phyloP scores from a whole-genome alignment of 1,139 yeast species.

The Geotrichum histeridarum region DNA sequence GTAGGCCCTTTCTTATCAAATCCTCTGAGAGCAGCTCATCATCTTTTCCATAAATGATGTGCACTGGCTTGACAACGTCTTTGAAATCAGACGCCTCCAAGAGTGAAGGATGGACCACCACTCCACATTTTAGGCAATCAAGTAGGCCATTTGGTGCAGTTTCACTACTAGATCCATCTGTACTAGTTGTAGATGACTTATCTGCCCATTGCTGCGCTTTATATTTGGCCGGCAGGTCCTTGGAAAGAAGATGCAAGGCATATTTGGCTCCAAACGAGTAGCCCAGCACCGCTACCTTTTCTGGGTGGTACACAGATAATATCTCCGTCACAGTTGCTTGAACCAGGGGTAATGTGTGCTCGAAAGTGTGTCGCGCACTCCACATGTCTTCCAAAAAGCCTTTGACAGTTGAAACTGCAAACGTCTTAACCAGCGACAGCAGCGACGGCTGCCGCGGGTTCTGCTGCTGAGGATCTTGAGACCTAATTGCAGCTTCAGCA shows the following conservation, averaged over 20 bases:
- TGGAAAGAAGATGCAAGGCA: slow-evolving; percentile 31
- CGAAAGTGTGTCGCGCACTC: slow-evolving; percentile 39
- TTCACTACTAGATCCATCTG: neutral
- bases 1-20: slow-evolving; percentile 25
- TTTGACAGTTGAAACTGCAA: slow-evolving; percentile 35
- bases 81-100: slow-evolving; percentile 34
- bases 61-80: slow-evolving; percentile 32
- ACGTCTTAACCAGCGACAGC: slow-evolving; percentile 32
- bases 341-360: slow-evolving; percentile 33
- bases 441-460: slow-evolving; percentile 1
- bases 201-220: slow-evolving; percentile 27
- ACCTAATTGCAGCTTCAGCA: neutral
- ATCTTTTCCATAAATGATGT: slow-evolving; percentile 35
- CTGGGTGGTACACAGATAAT: slow-evolving; percentile 34
- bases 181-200: neutral
- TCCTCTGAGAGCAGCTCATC: slow-evolving; percentile 32
- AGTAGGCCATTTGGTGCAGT: slow-evolving; percentile 25
- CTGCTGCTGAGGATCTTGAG: neutral
- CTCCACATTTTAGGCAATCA: slow-evolving; percentile 27
- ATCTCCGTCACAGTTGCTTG: slow-evolving; percentile 35
- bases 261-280: slow-evolving; percentile 41
- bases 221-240: slow-evolving; percentile 25
- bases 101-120: slow-evolving; percentile 38
- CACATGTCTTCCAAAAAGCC: slow-evolving; percentile 40
- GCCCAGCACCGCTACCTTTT: slow-evolving; percentile 36